Evolutionary conservation across 768 basidiomycete genomes (phyloP), one percentile per base, ranked within the genome.

Genomic region (Trametes punicea): DNA sequence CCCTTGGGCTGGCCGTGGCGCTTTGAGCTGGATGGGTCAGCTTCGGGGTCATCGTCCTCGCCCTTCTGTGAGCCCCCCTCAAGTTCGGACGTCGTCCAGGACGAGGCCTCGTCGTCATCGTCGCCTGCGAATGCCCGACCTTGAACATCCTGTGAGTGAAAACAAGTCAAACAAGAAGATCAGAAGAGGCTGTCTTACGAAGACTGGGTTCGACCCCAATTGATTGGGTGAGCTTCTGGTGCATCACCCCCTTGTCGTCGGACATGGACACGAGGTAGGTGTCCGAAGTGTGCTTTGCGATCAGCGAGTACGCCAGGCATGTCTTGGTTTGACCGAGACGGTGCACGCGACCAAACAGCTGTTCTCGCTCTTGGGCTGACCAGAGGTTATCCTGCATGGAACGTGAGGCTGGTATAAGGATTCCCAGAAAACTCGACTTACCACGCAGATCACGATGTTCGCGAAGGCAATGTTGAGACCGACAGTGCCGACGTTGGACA

Each of bases 401-500:
- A 21, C 11, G 21, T 10, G 11, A 20, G n/a, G 7, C 21, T 10
- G 25, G 4, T 36, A 16, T 16, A 15, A 7, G 15, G n/a, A 36
- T 10, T 36, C 34, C n/a, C n/a, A n/a, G 13, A 36, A 10, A 36
- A 15, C 6, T 4, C 13, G 34, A 38, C 47, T 26, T 25, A 49
- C 47, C 2, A 49, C 34, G 23, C 29, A 18, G 7, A 23, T 25
- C 6, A 49, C 34, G n/a, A 49, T 20, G 33, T 49, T 49, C 8
- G 47, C 47, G 31, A 49, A 49, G 6, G 47, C 47, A 4, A 49
- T 36, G 47, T 49, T 49, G 2, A 49, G 34, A 2, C 47, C 47
- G 1, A 26, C 7, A 3, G 23, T 25, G 11, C 34, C 47, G 21
- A 49, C 36, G 11, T 38, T 25, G 13, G 47, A 49, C 2, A 49